phyloP scores from a whole-genome alignment of 2,329 filamentous ascomycete species.

The Periconia macrospinosa region DNA sequence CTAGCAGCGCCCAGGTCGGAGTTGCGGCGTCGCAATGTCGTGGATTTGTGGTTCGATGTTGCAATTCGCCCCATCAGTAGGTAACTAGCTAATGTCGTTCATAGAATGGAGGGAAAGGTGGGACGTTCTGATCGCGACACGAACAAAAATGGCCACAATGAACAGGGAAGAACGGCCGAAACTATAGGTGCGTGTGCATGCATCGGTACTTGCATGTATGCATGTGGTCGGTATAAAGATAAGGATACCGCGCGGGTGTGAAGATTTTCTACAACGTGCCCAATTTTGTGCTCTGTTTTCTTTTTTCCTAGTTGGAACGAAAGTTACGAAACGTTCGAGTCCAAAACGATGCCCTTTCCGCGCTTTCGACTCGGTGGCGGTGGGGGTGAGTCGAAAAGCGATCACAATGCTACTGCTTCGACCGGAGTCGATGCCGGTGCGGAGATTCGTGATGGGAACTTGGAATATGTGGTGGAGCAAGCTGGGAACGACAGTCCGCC shows the following conservation, averaged over 20 bases:
- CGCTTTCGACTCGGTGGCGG: not conserved
- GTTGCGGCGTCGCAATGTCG: not conserved
- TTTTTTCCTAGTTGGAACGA: not conserved
- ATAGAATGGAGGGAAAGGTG: no score
- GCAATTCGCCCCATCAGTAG: not conserved
- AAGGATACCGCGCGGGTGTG: not conserved
- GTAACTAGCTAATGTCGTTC: not conserved
- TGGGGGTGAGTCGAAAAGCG: not conserved
- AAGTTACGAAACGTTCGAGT: not conserved
- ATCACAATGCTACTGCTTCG: not conserved
- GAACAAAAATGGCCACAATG: not conserved
- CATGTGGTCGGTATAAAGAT: not conserved
- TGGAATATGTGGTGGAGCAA: constrained; percentile 47
- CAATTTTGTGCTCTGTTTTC: not conserved
- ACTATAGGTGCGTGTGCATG: not conserved
- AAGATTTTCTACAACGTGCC: not conserved
- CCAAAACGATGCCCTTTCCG: not conserved
- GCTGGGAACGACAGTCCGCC: constrained; percentile 55
- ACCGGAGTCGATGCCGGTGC: constrained; percentile 1
- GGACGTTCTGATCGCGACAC: not conserved
- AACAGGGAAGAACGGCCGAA: not conserved
- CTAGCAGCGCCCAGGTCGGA: no score
- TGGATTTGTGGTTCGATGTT: constrained; percentile 5
- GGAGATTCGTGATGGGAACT: constrained; percentile 41
- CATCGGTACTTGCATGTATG: not conserved